phyloP scores from a whole-genome alignment of 208 protist species.

The Acanthamoeba sp. region DNA sequence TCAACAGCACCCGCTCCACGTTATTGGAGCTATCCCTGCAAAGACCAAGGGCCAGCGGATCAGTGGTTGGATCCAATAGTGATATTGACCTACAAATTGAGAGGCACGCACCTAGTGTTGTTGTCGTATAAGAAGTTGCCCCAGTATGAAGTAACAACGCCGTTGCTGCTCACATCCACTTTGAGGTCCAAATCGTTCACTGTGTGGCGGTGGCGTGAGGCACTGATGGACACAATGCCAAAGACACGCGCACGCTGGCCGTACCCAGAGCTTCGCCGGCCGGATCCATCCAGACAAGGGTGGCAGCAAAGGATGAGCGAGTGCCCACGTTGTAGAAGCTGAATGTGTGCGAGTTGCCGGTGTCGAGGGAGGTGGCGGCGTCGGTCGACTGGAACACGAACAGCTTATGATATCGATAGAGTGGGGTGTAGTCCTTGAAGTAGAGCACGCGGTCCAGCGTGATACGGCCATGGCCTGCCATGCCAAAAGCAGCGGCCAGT shows the following conservation, averaged over 20 bases:
- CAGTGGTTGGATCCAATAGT: background rate
- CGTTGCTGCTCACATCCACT: background rate
- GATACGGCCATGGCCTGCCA: conserved; percentile 40
- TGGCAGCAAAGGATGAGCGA: conserved; percentile 36
- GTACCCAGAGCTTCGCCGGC: conserved; percentile 35
- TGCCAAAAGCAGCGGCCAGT: no score
- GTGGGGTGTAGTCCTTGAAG: conserved; percentile 53
- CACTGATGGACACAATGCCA: background rate
- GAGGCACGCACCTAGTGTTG: background rate
- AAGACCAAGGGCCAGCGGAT: background rate
- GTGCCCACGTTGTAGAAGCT: conserved; percentile 67
- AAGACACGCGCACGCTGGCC: background rate
- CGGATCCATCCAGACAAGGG: conserved; percentile 69
- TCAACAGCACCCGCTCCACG: conserved; percentile 32
- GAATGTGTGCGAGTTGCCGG: conserved; percentile 6
- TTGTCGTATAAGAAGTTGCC: background rate
- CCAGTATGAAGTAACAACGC: background rate
- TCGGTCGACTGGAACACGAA: conserved; percentile 62
- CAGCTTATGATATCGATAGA: background rate
- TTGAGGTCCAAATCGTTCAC: conserved; percentile 48
- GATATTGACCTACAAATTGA: no score
- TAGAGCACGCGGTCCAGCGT: conserved; percentile 63
- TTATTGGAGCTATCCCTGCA: conserved; percentile 37
- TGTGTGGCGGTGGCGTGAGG: background rate
- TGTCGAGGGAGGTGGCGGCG: conserved; percentile 10